Evolutionary conservation across 306 rosid genomes (phyloP), one percentile per base, ranked within the genome.

Genomic region (Bauhinia variegata): DNA sequence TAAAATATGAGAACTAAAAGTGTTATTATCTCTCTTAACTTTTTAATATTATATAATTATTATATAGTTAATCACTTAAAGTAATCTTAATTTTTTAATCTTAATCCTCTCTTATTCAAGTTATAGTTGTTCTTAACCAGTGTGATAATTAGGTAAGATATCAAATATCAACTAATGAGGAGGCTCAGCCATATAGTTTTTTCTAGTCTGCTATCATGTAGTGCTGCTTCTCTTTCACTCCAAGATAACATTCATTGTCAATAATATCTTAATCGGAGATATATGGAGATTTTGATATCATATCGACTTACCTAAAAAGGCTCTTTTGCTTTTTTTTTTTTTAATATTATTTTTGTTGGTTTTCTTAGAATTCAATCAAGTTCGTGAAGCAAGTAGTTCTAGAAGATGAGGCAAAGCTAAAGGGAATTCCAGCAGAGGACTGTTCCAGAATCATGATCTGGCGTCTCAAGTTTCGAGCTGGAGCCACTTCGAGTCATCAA

Each of bases 321-420:
- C 34, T 36, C 39, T 13, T 43, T 52, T 37, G 1, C 14, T 60
- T 33, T 9, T 55, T 0, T 53, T 32, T 55, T 55, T 54, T 16
- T 9, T 43, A 4, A 41, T 52, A 55, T 51, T 11, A 53, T 2
- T 28, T 56, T 53, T 16, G 5, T 60, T 67, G 48, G 31, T 63
- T 62, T 46, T 53, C 33, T 8, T 34, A 93, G 98, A 86, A 88
- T 71, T 84, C 98, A 6, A 87, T 93, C 57, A 86, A 88, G 79
- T 93, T 93, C 47, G 96, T 93, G 65, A 93, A 89, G 79, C 92
- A 89, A 93, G 98, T 86, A 37, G 93, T 93, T 49, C 86, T 89
- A 80, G 96, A 93, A 84, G 96, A 93, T 51, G 98, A 93, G 62
- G 67, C 88, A 5, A 88, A 87, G 52, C 65, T 93, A 19, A 88